phyloP scores from a whole-genome alignment of 306 rosid species.

The Citrullus mucosospermus region DNA sequence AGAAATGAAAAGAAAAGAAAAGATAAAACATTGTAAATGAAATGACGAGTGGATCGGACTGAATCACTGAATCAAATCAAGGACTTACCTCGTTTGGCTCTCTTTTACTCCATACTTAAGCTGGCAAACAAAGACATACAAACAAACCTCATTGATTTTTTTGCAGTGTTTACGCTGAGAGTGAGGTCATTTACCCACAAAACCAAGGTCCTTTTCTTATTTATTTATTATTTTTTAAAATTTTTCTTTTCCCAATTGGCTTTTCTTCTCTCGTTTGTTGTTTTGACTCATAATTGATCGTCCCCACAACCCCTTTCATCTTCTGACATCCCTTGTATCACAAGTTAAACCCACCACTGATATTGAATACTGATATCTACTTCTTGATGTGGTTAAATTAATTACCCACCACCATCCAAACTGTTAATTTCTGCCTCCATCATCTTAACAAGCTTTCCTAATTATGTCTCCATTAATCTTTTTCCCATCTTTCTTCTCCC shows the following conservation, averaged over 20 bases:
- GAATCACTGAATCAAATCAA: constrained; percentile 10
- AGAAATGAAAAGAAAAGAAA: neutral
- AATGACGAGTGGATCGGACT: constrained; percentile 1
- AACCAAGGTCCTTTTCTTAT: neutral
- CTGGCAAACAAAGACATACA: constrained; percentile 3
- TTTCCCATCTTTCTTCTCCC: neutral
- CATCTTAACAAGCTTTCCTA: neutral
- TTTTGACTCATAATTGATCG: constrained; percentile 5
- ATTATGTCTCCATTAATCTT: neutral
- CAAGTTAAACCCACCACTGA: constrained; percentile 2
- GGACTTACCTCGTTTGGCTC: neutral
- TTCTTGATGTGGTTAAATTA: neutral
- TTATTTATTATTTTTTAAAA: neutral
- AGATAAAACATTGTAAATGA: neutral
- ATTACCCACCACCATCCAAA: neutral
- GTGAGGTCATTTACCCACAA: constrained; percentile 6
- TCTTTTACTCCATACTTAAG: constrained; percentile 9
- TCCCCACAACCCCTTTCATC: neutral
- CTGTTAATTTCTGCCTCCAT: neutral
- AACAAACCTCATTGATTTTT: constrained; percentile 2
- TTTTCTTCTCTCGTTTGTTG: neutral
- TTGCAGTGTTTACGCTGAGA: neutral
- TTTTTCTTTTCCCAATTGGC: neutral
- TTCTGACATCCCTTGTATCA: constrained; percentile 6
- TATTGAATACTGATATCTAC: neutral